These are phyloP conservation scores for Tricholoma sp. DNA, from an alignment of 768 basidiomycete genomes.

Conservation along the genomic window DNA sequence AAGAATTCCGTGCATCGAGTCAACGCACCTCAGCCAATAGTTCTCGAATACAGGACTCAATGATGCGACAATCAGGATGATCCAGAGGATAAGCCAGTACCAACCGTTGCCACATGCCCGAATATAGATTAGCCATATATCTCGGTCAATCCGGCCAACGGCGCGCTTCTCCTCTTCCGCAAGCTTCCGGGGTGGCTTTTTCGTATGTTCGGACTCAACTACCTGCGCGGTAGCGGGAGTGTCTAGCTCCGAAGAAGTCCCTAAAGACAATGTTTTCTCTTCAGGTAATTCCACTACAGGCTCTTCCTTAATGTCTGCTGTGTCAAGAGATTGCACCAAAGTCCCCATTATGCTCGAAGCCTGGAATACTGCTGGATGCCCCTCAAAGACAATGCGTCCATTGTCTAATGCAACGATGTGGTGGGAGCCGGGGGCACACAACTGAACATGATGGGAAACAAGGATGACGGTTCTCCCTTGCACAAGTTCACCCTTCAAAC, in stretches of 20 bases:
- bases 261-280: conserved; percentile 8
- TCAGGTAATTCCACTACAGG: conserved; percentile 29
- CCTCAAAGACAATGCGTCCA: conserved; percentile 73
- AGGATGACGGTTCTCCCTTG: conserved; percentile 79
- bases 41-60: conserved; percentile 67
- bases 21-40: conserved; percentile 55
- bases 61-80: conserved; percentile 50
- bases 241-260: conserved; percentile 32
- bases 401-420: conserved; percentile 85
- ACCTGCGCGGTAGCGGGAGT: conserved; percentile 12
- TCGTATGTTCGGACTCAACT: conserved; percentile 30
- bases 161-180: conserved; percentile 80
- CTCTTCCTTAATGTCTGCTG: conserved; percentile 23
- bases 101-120: conserved; percentile 40
- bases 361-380: conserved; percentile 59
- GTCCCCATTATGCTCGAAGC: conserved; percentile 60
- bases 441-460: conserved; percentile 92
- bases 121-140: conserved; percentile 63
- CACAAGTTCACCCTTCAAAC: conserved; percentile 81
- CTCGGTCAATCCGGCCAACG: conserved; percentile 60
- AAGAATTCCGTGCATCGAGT: not conserved
- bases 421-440: conserved; percentile 73
- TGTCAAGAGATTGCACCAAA: conserved; percentile 54
- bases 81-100: conserved; percentile 55
- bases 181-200: conserved; percentile 71